A percentile compares a stretch with the other conserved stretches of the same genome.
These are phyloP conservation scores for Scheffersomyces quercinus DNA, from an alignment of 1,139 yeast species.

Conservation along the genomic window DNA sequence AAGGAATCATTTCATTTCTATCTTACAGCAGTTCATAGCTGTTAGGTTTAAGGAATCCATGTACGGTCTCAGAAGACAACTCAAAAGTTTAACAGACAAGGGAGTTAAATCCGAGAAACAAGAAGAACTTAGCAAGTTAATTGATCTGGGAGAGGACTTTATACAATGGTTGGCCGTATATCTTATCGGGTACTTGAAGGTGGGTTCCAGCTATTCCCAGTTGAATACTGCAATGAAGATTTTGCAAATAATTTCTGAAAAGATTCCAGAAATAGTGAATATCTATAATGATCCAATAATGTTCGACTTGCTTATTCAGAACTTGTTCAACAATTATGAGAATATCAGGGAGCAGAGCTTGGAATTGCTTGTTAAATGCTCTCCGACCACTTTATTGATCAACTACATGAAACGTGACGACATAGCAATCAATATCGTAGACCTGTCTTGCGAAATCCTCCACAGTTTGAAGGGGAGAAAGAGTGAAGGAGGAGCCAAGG, in stretches of 20 bases:
- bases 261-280: conserved; percentile 19
- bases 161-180: conserved; percentile 41
- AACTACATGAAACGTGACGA: conserved; percentile 1
- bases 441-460: conserved; percentile 40
- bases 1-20: conserved; percentile 62
- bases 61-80: conserved; percentile 54
- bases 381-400: conserved; percentile 17
- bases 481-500: conserved; percentile 81
- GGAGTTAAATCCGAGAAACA: conserved; percentile 4
- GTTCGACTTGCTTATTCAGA: conserved; percentile 55
- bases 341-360: conserved; percentile 65
- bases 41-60: conserved; percentile 67
- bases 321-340: conserved; percentile 69
- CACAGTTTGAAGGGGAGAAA: conserved; percentile 63
- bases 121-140: conserved; percentile 7
- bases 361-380: conserved; percentile 49
- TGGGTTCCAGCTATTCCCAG: conserved; percentile 72
- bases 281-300: conserved; percentile 37
- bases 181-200: conserved; percentile 47
- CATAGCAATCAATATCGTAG: conserved; percentile 4
- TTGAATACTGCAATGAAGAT: conserved; percentile 51
- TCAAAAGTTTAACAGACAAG: conserved; percentile 29
- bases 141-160: conserved; percentile 39
- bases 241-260: conserved; percentile 35
- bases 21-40: conserved; percentile 56